phyloP scores from a whole-genome alignment of 371 early-diverging fungal species.

The Parasitella parasitica region DNA sequence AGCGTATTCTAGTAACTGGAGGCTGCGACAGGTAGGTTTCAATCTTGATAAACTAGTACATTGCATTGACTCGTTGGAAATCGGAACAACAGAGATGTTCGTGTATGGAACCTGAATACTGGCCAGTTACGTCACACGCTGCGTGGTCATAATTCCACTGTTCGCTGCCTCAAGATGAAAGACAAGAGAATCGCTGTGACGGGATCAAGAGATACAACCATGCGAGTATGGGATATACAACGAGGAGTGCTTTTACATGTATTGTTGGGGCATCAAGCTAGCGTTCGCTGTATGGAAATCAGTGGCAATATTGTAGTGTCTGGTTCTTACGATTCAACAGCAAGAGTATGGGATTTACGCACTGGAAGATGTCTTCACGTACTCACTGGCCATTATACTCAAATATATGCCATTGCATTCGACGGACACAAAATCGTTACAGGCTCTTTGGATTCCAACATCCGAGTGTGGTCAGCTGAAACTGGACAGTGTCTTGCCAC shows the following conservation, averaged over 20 bases:
- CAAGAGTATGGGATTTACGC: slow-evolving; percentile 82
- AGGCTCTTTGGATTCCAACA: slow-evolving; percentile 77
- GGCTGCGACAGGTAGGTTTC: slow-evolving; percentile 72
- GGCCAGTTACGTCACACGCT: slow-evolving; percentile 76
- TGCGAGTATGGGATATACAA: slow-evolving; percentile 82
- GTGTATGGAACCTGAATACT: slow-evolving; percentile 87
- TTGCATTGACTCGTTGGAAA: not conserved
- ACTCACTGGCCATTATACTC: slow-evolving; percentile 68
- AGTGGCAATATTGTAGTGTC: slow-evolving; percentile 75
- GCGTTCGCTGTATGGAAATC: slow-evolving; percentile 84
- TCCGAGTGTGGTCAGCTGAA: slow-evolving; percentile 71
- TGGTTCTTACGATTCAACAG: slow-evolving; percentile 90
- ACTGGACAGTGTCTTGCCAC: slow-evolving; percentile 60
- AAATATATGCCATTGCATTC: slow-evolving; percentile 70
- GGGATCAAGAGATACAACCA: slow-evolving; percentile 87
- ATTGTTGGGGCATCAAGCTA: slow-evolving; percentile 75
- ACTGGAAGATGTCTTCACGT: slow-evolving; percentile 72
- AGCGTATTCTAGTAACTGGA: slow-evolving; percentile 74
- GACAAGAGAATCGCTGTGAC: slow-evolving; percentile 73
- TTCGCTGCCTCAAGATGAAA: slow-evolving; percentile 84
- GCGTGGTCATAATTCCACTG: slow-evolving; percentile 89
- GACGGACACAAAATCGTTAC: slow-evolving; percentile 69
- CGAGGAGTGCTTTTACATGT: slow-evolving; percentile 62
- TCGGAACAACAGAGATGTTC: slow-evolving; percentile 63
- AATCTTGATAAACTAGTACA: not conserved